phyloP scores from a whole-genome alignment of 179 eudicot species.

The Vitellaria paradoxa region DNA sequence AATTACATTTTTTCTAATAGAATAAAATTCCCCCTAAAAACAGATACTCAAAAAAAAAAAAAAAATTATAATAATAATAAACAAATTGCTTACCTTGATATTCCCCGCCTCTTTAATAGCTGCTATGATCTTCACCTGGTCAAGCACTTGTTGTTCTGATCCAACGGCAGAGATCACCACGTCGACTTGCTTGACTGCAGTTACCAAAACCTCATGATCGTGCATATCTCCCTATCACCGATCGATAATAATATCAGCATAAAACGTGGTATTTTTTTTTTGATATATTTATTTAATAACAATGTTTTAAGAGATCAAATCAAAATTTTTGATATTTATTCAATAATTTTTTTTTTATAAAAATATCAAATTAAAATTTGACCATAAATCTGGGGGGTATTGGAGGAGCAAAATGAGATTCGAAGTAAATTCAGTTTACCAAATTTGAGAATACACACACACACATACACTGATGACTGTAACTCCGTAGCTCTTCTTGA shows the following conservation, averaged over 20 bases:
- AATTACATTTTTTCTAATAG: too few relatives aligned
- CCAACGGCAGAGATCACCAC: too few relatives aligned
- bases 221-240: constrained; percentile 33
- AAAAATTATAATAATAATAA: background rate
- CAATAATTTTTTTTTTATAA: too few relatives aligned
- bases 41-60: background rate
- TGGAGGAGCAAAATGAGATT: background rate
- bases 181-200: constrained; percentile 7
- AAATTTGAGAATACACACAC: background rate
- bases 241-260: background rate
- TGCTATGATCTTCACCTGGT: background rate
- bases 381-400: too few relatives aligned
- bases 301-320: too few relatives aligned
- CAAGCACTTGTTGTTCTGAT: too few relatives aligned
- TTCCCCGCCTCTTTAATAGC: background rate
- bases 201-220: constrained; percentile 37
- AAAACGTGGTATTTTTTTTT: background rate
- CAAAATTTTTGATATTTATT: too few relatives aligned
- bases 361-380: too few relatives aligned
- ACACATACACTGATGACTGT: background rate
- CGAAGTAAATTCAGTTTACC: background rate
- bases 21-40: background rate
- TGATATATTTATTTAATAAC: too few relatives aligned
- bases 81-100: background rate
- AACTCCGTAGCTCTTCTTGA: constrained; percentile 12